Evolutionary conservation across 768 basidiomycete genomes (phyloP).

Genomic region (Terana coerulea): DNA sequence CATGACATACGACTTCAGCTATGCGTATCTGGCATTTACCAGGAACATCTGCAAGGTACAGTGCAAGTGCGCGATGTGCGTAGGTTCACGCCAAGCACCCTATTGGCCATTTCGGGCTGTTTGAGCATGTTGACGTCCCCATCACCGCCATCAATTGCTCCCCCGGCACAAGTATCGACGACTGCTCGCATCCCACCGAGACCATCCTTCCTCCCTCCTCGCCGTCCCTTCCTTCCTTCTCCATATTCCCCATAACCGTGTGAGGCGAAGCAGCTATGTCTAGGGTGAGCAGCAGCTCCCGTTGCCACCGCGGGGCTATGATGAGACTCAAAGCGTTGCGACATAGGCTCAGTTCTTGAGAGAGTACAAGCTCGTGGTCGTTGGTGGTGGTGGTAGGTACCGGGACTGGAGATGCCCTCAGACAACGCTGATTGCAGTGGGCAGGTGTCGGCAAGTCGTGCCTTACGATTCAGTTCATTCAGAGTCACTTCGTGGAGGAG

Average conservation of each 20-base stretch:
- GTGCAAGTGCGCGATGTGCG: no score
- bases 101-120: conserved; percentile 5
- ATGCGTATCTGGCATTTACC: no score
- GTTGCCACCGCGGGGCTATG: neutral
- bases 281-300: conserved; percentile 22
- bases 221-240: conserved; percentile 11
- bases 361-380: conserved; percentile 98
- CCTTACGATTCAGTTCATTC: conserved; percentile 97
- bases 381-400: conserved; percentile 88
- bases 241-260: conserved; percentile 5
- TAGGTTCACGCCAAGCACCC: no score
- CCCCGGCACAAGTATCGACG: conserved; percentile 11
- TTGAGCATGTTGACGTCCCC: conserved; percentile 9
- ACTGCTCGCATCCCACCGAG: conserved; percentile 14
- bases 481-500: conserved; percentile 90
- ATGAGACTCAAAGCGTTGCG: neutral
- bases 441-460: conserved; percentile 82
- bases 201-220: conserved; percentile 15
- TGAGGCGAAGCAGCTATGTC: conserved; percentile 24
- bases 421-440: neutral
- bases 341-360: conserved; percentile 83
- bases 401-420: neutral
- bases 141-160: conserved; percentile 12
- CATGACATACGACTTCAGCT: no score
- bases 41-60: no score